Base-by-base conservation (phyloP, 2,329 filamentous ascomycete species). In the Apiospora sp. region DNA sequence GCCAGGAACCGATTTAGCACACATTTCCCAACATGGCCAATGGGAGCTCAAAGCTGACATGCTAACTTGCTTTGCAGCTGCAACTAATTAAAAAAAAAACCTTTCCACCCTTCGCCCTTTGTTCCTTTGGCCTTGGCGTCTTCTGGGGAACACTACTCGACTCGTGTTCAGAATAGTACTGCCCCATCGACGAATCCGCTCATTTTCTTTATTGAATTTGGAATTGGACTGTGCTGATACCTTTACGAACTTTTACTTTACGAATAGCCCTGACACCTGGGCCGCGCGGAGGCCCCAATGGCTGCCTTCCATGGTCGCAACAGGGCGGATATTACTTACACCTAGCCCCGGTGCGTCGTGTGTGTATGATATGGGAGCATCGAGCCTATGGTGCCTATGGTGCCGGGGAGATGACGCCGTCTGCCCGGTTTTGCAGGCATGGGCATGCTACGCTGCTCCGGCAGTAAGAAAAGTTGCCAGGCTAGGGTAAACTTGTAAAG, bases 1-100 rank as follows among this genome's bases (percentile, higher is more conserved):
- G 54, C 58, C 58, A 64, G 58, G 58, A 64, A 64, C 58, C 58
- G 34, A 64, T 64, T 37, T 30, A 41, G 19, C 58, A 64, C 30
- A 37, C 30, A 58, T 24, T 34, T 58, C 58, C n/a, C 16, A 24
- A 5, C 19, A 49, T 24, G 34, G 22, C 58, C 58, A 64, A 64
- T 64, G n/a, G 30, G 58, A 37, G 19, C 19, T 41, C 14, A n/a
- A 64, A 12, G 30, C 58, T 41, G 58, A 8, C 58, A 22, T 64
- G 58, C 58, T 64, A 30, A 41, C 58, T 64, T n/a, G 54, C 54
- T 19, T 37, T 30, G 54, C 19, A 61, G 30, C 16, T 37, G 58
- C 58, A 64, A 41, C 58, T 41, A 41, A 13, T 30, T 30, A 12
- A 24, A 14, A 41, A 22, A 61, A 64, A 64, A 64, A 1, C 19